These are phyloP conservation scores for Lasiodiplodia sp. DNA, from an alignment of 2,329 filamentous ascomycete genomes.

Conservation along the genomic window DNA sequence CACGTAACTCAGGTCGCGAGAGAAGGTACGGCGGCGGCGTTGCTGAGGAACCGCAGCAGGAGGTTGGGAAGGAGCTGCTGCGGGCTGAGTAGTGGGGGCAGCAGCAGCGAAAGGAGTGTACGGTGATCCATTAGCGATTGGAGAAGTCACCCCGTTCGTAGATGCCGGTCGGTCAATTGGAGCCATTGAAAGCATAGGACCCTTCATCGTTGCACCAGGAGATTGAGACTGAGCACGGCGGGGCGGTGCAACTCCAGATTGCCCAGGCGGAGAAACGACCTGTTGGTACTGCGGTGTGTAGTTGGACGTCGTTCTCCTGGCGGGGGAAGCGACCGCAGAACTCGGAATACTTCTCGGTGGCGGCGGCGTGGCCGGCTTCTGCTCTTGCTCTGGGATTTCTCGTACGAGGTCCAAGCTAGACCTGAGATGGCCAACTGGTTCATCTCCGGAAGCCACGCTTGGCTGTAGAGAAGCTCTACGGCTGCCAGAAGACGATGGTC, in stretches of 20 bases:
- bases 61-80: not conserved
- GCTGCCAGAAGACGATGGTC: slow-evolving; percentile 27
- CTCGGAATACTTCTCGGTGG: slow-evolving; percentile 40
- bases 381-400: slow-evolving; percentile 41
- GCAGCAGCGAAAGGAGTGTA: slow-evolving; percentile 36
- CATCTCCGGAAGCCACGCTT: slow-evolving; percentile 21
- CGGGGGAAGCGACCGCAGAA: slow-evolving; percentile 49
- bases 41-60: slow-evolving; percentile 20
- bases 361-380: slow-evolving; percentile 42
- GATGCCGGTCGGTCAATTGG: slow-evolving; percentile 62
- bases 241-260: not conserved
- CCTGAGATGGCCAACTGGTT: slow-evolving; percentile 5
- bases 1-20: slow-evolving; percentile 63
- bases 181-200: slow-evolving; percentile 53
- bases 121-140: slow-evolving; percentile 34
- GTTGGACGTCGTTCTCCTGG: slow-evolving; percentile 40
- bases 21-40: slow-evolving; percentile 51
- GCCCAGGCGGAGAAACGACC: slow-evolving; percentile 23
- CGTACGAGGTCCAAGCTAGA: slow-evolving; percentile 29
- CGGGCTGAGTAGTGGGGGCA: slow-evolving; percentile 5
- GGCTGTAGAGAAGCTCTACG: slow-evolving; percentile 25
- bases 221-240: slow-evolving; percentile 64
- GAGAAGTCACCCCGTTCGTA: slow-evolving; percentile 56
- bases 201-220: slow-evolving; percentile 62
- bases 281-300: slow-evolving; percentile 55